Evolutionary conservation across 352 stramenopile species (phyloP).

Genomic region (Phytophthora cajani): DNA sequence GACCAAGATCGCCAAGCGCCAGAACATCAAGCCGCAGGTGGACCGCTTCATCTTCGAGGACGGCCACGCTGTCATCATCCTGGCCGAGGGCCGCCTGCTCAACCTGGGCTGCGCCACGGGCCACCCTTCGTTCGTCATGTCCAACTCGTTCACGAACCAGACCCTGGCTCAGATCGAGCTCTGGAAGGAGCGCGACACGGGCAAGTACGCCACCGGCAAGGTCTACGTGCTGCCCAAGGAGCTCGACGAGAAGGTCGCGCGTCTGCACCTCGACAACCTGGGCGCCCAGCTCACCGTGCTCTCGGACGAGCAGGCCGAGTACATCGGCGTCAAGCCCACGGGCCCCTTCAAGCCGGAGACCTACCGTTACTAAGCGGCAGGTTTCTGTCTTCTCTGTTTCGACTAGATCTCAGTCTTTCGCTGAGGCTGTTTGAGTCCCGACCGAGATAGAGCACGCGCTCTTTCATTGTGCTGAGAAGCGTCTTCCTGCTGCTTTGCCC

Average conservation of each 20-base stretch:
- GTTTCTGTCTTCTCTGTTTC: not conserved
- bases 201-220: constrained; percentile 96
- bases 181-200: constrained; percentile 95
- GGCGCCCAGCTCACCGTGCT: constrained; percentile 96
- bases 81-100: constrained; percentile 97
- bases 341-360: constrained; percentile 98
- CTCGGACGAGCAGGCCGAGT: constrained; percentile 96
- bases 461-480: constrained; percentile 48
- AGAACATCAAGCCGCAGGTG: constrained; percentile 99
- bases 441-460: constrained; percentile 33
- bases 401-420: not conserved
- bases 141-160: constrained; percentile 99
- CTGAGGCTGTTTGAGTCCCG: constrained; percentile 22
- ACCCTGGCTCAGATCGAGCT: constrained; percentile 98
- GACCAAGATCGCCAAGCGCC: constrained; percentile 81
- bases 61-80: constrained; percentile 96
- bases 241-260: constrained; percentile 98
- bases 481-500: constrained; percentile 29
- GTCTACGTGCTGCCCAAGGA: constrained; percentile 99
- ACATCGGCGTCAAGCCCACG: constrained; percentile 95
- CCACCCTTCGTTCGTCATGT: constrained; percentile 99
- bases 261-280: constrained; percentile 96
- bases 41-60: constrained; percentile 97
- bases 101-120: constrained; percentile 99
- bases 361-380: constrained; percentile 96